Percentiles rank a stretch among this genome's conserved stretches.
phyloP scores from a whole-genome alignment of 441 rosid species.

The Brassica hybrid region DNA sequence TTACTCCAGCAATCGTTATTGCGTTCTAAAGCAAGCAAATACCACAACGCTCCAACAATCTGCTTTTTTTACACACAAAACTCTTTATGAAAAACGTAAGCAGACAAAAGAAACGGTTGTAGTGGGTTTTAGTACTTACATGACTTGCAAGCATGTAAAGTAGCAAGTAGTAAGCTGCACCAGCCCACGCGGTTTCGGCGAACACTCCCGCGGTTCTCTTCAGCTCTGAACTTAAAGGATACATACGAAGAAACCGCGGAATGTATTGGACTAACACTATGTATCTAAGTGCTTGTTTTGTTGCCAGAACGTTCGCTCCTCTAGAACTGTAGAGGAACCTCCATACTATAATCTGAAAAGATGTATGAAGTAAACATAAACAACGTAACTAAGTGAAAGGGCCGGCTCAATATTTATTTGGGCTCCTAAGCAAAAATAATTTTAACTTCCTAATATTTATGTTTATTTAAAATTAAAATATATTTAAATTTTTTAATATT shows the following conservation, averaged over 20 bases:
- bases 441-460: too few species aligned
- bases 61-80: constrained; percentile 42
- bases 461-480: too few species aligned
- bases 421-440: too few species aligned
- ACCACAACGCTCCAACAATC: constrained; percentile 97
- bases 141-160: constrained; percentile 96
- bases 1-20: constrained; percentile 79
- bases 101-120: neutral
- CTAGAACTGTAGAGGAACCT: constrained; percentile 68
- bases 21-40: constrained; percentile 78
- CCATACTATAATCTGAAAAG: constrained; percentile 79
- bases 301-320: constrained; percentile 74
- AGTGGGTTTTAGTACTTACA: constrained; percentile 53
- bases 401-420: too few species aligned
- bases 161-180: constrained; percentile 91
- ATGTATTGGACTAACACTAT: constrained; percentile 75
- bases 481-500: too few species aligned
- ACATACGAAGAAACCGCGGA: constrained; percentile 74
- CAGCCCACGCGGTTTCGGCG: constrained; percentile 98
- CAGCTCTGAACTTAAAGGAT: constrained; percentile 79
- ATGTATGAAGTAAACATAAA: too few species aligned
- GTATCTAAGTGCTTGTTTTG: constrained; percentile 75
- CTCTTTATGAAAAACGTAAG: too few species aligned
- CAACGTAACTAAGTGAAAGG: neutral
- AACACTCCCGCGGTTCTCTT: constrained; percentile 93